phyloP scores from a whole-genome alignment of 805 yeast genomes.

The Kodamaea kaohsiungensis region DNA sequence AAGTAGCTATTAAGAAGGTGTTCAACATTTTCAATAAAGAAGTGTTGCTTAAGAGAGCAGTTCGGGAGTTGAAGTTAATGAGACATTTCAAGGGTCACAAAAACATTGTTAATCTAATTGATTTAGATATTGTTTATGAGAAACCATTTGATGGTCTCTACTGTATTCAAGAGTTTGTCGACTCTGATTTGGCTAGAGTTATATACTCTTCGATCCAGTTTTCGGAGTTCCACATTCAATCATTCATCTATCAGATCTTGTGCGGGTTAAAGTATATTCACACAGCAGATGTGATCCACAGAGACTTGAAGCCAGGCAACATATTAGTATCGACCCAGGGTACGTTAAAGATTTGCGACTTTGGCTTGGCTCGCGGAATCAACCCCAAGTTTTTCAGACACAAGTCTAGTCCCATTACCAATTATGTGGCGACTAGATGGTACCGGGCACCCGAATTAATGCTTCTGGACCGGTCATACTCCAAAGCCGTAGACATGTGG shows the following conservation, averaged over 20 bases:
- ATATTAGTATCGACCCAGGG: conserved; percentile 77
- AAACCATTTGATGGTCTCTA: conserved; percentile 83
- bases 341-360: conserved; percentile 81
- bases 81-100: conserved; percentile 81
- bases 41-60: conserved; percentile 72
- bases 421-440: conserved; percentile 94
- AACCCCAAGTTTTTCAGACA: conserved; percentile 31
- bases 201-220: conserved; percentile 75
- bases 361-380: conserved; percentile 87
- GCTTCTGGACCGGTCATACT: conserved; percentile 57
- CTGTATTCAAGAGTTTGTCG: conserved; percentile 84
- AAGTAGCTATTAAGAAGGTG: conserved; percentile 80
- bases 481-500: conserved; percentile 84
- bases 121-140: conserved; percentile 66
- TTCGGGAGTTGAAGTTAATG: conserved; percentile 82
- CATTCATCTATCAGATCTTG: conserved; percentile 74
- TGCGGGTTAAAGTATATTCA: conserved; percentile 90
- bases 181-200: conserved; percentile 79
- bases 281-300: conserved; percentile 87
- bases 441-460: conserved; percentile 92
- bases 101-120: conserved; percentile 73
- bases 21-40: conserved; percentile 67
- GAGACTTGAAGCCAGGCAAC: conserved; percentile 92
- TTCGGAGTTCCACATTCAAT: conserved; percentile 80
- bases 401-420: conserved; percentile 56